A percentile compares a stretch with the other conserved stretches of the same genome.
Conservation (phyloP, 805 yeast species). For the Blastobotrys terrestris region DNA sequence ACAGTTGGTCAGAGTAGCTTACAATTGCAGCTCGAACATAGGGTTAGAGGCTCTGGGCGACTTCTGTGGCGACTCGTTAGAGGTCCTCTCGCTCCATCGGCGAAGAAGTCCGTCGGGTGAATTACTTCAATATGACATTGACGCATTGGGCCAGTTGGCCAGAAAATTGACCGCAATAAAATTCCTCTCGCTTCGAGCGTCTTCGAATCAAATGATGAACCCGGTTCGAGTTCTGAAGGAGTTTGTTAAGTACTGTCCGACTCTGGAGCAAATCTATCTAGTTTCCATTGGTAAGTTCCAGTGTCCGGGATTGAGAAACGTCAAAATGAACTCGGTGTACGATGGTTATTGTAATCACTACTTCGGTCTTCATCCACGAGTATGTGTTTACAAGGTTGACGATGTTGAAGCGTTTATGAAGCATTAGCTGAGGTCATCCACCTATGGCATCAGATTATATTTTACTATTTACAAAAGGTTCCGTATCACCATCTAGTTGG, state of each 20-base stretch:
- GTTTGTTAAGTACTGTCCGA: constrained; percentile 2
- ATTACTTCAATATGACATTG: constrained; percentile 4
- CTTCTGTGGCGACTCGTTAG: constrained; percentile 3
- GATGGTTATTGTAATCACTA: constrained; percentile 3
- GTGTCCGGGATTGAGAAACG: neutral
- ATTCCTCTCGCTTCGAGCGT: neutral
- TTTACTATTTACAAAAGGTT: constrained; percentile 1
- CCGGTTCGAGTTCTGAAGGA: constrained; percentile 1
- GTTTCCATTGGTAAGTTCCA: constrained; percentile 1
- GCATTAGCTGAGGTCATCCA: neutral
- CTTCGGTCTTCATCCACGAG: neutral
- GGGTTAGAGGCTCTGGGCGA: constrained; percentile 1
- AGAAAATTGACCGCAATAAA: neutral
- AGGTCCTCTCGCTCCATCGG: constrained; percentile 3
- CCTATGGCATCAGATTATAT: neutral
- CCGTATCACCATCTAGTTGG: constrained; percentile 20
- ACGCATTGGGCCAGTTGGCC: neutral
- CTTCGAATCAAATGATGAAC: constrained; percentile 1
- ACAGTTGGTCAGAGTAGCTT: constrained; percentile 4
- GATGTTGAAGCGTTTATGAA: neutral
- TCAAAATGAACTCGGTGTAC: neutral
- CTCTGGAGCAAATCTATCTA: neutral
- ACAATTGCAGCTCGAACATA: neutral
- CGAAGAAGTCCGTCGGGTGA: constrained; percentile 1
- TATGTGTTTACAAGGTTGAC: constrained; percentile 1